Percentiles rank a stretch among this genome's conserved stretches.
phyloP scores from a whole-genome alignment of 2,329 filamentous ascomycete species.

The Helotiales sp. region DNA sequence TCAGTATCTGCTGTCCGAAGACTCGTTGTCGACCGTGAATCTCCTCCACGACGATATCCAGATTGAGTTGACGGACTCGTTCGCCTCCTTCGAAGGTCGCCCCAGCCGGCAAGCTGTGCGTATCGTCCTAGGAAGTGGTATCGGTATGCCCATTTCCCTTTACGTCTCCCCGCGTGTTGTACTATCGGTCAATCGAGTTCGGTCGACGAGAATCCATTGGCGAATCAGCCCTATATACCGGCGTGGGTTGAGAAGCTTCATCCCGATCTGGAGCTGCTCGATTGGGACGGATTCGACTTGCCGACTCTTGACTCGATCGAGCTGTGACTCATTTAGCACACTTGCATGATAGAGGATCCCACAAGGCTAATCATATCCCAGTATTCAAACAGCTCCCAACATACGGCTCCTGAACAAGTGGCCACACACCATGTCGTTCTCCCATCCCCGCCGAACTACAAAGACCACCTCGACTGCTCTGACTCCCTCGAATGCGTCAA shows the following conservation, averaged over 20 bases:
- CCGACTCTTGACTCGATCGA: conserved; percentile 25
- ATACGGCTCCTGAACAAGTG: conserved; percentile 5
- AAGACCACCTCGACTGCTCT: conserved; percentile 40
- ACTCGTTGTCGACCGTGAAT: neutral
- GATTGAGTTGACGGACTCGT: neutral
- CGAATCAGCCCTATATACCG: conserved; percentile 31
- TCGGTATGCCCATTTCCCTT: neutral
- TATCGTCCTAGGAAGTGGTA: neutral
- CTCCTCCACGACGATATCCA: neutral
- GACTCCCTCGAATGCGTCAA: conserved; percentile 44
- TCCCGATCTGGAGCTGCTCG: conserved; percentile 13
- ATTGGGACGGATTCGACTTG: conserved; percentile 23
- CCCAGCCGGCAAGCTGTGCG: neutral
- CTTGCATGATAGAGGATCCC: conserved; percentile 28
- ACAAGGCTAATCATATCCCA: conserved; percentile 31
- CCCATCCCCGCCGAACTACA: conserved; percentile 37
- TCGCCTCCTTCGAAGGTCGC: neutral
- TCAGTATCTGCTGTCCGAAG: neutral
- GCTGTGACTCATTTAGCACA: conserved; percentile 31
- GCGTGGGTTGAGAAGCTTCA: conserved; percentile 23
- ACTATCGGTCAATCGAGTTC: conserved; percentile 15
- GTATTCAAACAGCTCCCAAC: conserved; percentile 22
- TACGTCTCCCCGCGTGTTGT: neutral
- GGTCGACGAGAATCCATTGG: conserved; percentile 16
- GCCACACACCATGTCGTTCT: conserved; percentile 36